Conservation (phyloP, 2,329 filamentous ascomycete genomes). For the Talaromyces sp. region DNA sequence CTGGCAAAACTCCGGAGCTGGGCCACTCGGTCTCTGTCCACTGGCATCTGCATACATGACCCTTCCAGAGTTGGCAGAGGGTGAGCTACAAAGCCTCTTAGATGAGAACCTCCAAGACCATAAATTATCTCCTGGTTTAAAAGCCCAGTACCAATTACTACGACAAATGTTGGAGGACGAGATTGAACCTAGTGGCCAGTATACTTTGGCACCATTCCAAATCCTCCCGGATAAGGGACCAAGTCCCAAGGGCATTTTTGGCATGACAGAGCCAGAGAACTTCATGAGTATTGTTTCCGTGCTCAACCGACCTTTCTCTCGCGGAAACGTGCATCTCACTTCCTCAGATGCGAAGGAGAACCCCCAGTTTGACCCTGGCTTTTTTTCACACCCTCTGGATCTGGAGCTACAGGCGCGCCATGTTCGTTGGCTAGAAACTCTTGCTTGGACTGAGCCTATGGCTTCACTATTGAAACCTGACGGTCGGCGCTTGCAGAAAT, state of each 20-base stretch:
- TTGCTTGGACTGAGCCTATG: conserved; percentile 34
- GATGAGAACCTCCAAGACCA: conserved; percentile 6
- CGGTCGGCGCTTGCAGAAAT: conserved; percentile 22
- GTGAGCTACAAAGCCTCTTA: neutral
- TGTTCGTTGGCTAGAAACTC: conserved; percentile 35
- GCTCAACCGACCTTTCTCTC: conserved; percentile 34
- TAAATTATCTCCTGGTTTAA: neutral
- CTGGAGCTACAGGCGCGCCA: conserved; percentile 43
- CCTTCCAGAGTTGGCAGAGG: neutral
- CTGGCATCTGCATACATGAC: conserved; percentile 16
- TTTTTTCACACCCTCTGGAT: conserved; percentile 49
- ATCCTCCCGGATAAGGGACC: conserved; percentile 12
- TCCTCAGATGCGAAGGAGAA: conserved; percentile 37
- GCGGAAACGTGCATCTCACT: conserved; percentile 40
- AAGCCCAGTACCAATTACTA: conserved; percentile 15
- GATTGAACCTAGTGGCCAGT: conserved; percentile 21
- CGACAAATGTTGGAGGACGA: conserved; percentile 16
- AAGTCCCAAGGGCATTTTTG: conserved; percentile 12
- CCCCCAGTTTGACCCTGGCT: conserved; percentile 47
- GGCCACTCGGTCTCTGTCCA: conserved; percentile 24
- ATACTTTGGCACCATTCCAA: conserved; percentile 22
- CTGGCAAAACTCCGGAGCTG: conserved; percentile 25
- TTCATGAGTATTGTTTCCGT: conserved; percentile 24
- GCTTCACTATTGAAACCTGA: conserved; percentile 36
- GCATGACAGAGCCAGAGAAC: conserved; percentile 15